Evolutionary conservation across 1,284 basidiomycete species (phyloP).

Genomic region (Trichosporon coremiiforme): DNA sequence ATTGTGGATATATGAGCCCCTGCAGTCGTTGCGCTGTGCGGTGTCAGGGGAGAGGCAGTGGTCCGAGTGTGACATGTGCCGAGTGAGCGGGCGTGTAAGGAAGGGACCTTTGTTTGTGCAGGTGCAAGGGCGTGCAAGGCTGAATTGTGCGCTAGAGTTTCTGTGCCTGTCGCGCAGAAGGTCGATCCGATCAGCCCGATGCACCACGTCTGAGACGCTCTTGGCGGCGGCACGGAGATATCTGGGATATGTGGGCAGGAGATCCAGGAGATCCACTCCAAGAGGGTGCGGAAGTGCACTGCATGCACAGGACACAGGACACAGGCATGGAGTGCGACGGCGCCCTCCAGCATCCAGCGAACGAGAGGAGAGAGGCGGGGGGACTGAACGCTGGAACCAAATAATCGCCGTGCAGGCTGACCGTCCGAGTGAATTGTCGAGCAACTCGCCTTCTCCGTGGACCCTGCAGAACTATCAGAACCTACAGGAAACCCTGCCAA

Average conservation of each 20-base stretch:
- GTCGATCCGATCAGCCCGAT: background rate
- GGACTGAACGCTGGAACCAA: background rate
- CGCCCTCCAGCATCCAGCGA: no score
- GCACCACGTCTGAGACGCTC: background rate
- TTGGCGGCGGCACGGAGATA: background rate
- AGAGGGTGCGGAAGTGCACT: background rate
- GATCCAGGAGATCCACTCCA: no score
- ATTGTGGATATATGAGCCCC: background rate
- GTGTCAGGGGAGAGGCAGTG: no score
- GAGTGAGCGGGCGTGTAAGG: background rate
- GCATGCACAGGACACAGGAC: background rate
- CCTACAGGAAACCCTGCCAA: background rate
- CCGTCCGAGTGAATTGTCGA: background rate
- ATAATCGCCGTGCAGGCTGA: background rate
- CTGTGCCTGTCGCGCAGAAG: background rate
- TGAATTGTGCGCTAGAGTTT: slow-evolving; percentile 10
- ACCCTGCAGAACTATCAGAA: no score
- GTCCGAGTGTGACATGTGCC: background rate
- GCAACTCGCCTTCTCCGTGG: background rate
- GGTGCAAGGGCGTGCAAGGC: background rate
- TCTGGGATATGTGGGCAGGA: background rate
- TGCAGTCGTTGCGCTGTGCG: no score
- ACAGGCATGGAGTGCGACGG: no score
- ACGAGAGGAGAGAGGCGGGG: no score
- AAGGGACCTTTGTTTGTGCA: background rate